Evolutionary conservation across 345 rosid species (phyloP).

Genomic region (Lumnitzera racemosa): DNA sequence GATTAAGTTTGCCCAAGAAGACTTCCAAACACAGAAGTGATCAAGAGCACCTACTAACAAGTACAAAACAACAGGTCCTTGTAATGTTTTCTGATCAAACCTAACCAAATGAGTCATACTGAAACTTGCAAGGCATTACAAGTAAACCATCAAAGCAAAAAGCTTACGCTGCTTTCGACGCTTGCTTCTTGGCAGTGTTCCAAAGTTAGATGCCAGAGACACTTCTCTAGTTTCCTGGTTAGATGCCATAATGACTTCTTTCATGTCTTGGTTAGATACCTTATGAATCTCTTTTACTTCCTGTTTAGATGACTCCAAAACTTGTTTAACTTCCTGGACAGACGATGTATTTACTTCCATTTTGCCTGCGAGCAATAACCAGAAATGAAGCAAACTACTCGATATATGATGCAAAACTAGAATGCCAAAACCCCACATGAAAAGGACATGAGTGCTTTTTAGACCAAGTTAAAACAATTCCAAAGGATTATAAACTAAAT

Average conservation of each 20-base stretch:
- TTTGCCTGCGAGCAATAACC: constrained; percentile 18
- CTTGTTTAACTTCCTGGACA: constrained; percentile 8
- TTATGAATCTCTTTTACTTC: constrained; percentile 2
- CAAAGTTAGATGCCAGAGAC: constrained; percentile 8
- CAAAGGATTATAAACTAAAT: no score
- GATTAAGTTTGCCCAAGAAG: no score
- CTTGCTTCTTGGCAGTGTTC: constrained; percentile 20
- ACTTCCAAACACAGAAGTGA: no score
- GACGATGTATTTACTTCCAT: constrained; percentile 19
- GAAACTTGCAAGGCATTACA: no score
- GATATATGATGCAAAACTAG: background rate
- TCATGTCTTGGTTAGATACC: constrained; percentile 5
- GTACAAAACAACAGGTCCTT: no score
- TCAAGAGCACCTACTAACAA: no score
- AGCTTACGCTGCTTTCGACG: constrained; percentile 33
- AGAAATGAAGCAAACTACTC: background rate
- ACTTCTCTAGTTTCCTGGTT: constrained; percentile 5
- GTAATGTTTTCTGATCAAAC: no score
- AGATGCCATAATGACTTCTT: background rate
- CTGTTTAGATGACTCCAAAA: constrained; percentile 1
- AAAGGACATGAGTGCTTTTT: background rate
- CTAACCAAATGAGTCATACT: no score
- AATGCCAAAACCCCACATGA: background rate
- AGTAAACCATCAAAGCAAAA: constrained; percentile 10
- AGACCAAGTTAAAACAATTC: no score